These are phyloP conservation scores for Multifurca ochricompacta DNA, from an alignment of 768 basidiomycete genomes.

Conservation along the genomic window DNA sequence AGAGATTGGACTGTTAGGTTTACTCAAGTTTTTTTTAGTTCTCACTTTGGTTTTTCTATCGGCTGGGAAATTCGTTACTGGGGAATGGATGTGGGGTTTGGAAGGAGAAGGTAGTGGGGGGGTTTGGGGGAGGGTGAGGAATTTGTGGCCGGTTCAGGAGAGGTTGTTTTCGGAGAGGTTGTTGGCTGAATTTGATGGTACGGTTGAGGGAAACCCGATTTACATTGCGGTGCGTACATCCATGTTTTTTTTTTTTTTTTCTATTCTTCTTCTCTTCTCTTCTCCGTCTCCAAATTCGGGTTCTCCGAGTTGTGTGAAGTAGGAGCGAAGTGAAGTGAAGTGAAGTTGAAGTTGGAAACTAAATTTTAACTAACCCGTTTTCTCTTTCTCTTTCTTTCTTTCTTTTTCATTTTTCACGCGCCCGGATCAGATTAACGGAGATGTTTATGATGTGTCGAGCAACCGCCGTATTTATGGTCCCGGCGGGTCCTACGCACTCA, in stretches of 20 bases:
- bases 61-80: slow-evolving; percentile 80
- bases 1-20: slow-evolving; percentile 55
- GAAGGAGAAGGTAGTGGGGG: slow-evolving; percentile 37
- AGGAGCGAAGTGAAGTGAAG: too few species aligned
- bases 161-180: slow-evolving; percentile 66
- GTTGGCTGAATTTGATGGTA: slow-evolving; percentile 66
- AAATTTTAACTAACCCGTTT: slow-evolving; percentile 17
- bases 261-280: slow-evolving; percentile 17
- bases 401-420: too few species aligned
- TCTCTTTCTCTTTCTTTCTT: slow-evolving; percentile 1
- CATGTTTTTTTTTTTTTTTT: neutral
- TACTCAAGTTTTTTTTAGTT: slow-evolving; percentile 61
- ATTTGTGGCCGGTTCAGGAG: slow-evolving; percentile 57
- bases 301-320: too few species aligned
- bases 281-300: too few species aligned
- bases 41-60: slow-evolving; percentile 45
- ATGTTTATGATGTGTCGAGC: slow-evolving; percentile 87
- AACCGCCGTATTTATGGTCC: slow-evolving; percentile 74
- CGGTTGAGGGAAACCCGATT: slow-evolving; percentile 52
- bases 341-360: slow-evolving; percentile 59
- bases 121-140: slow-evolving; percentile 53
- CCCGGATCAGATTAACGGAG: slow-evolving; percentile 93
- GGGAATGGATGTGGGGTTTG: slow-evolving; percentile 84
- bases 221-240: slow-evolving; percentile 68
- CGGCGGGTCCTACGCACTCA: slow-evolving; percentile 74